Percentiles rank a stretch among this genome's conserved stretches.
These are phyloP conservation scores for Tarenaya hassleriana DNA, from an alignment of 345 rosid genomes.

Conservation along the genomic window DNA sequence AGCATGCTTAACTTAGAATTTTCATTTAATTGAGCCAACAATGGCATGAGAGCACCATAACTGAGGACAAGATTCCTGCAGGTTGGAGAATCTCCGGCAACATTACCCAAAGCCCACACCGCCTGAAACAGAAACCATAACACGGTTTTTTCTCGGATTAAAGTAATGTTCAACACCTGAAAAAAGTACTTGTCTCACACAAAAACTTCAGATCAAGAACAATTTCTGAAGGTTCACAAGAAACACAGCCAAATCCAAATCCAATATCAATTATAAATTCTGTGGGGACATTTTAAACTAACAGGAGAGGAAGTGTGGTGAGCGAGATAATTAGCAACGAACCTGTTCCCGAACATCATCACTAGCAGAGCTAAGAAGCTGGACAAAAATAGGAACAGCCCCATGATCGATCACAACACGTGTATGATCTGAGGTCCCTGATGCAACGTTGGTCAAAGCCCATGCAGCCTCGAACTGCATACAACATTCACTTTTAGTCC, in stretches of 20 bases:
- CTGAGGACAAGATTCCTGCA: slow-evolving; percentile 72
- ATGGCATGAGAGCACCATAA: slow-evolving; percentile 53
- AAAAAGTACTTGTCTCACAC: not conserved
- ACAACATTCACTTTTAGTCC: not conserved
- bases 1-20: slow-evolving; percentile 76
- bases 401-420: slow-evolving; percentile 66
- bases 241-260: too few relatives aligned
- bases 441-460: slow-evolving; percentile 74
- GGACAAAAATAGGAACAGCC: slow-evolving; percentile 63
- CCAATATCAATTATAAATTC: too few relatives aligned
- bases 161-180: not conserved
- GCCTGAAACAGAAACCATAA: too few relatives aligned
- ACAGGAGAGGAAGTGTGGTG: too few relatives aligned
- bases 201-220: too few relatives aligned
- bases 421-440: slow-evolving; percentile 72
- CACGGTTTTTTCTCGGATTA: not conserved
- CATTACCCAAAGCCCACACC: slow-evolving; percentile 79
- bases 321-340: too few relatives aligned
- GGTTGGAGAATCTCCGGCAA: slow-evolving; percentile 75
- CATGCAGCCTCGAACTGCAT: slow-evolving; percentile 71
- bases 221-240: too few relatives aligned
- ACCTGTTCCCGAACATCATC: slow-evolving; percentile 88
- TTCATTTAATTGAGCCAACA: slow-evolving; percentile 61
- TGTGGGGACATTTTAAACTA: too few relatives aligned
- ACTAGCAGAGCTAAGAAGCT: slow-evolving; percentile 54